Percentiles rank a stretch among this genome's conserved stretches.
Conservation (phyloP, 2,329 filamentous ascomycete genomes). For the Monosporascus sp. region DNA sequence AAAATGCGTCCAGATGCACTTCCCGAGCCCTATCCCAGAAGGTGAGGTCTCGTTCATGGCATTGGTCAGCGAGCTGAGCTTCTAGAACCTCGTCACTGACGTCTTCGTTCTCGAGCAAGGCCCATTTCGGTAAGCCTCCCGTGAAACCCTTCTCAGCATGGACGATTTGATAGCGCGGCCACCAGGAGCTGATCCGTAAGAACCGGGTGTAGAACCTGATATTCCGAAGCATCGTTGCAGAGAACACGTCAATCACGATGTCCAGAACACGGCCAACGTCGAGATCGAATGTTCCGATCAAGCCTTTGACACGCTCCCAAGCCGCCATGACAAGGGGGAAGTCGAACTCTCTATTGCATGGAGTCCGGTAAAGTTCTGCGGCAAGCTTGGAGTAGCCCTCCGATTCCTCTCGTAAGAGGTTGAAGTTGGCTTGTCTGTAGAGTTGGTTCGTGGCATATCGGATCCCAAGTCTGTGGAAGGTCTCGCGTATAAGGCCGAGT, state of each 20-base stretch:
- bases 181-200: constrained; percentile 89
- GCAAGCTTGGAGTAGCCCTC: constrained; percentile 96
- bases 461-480: constrained; percentile 76
- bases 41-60: constrained; percentile 59
- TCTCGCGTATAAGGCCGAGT: constrained; percentile 76
- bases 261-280: constrained; percentile 93
- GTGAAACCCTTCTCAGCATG: constrained; percentile 40
- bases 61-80: constrained; percentile 47
- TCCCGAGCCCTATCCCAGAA: constrained; percentile 83
- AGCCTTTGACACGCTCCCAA: constrained; percentile 85
- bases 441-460: constrained; percentile 88
- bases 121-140: constrained; percentile 78
- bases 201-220: constrained; percentile 93
- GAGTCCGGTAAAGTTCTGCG: constrained; percentile 87
- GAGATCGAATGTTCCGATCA: constrained; percentile 95
- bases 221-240: constrained; percentile 87
- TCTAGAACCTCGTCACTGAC: constrained; percentile 65
- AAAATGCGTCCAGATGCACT: constrained; percentile 77
- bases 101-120: constrained; percentile 54
- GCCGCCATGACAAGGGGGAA: constrained; percentile 75
- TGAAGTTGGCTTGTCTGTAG: constrained; percentile 96
- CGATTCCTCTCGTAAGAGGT: constrained; percentile 87
- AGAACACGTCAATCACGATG: constrained; percentile 91
- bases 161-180: constrained; percentile 64
- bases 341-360: constrained; percentile 59